Evolutionary conservation across 1,284 basidiomycete species (phyloP), one percentile per base, ranked within the genome.

Genomic region (Peniophora sp.): DNA sequence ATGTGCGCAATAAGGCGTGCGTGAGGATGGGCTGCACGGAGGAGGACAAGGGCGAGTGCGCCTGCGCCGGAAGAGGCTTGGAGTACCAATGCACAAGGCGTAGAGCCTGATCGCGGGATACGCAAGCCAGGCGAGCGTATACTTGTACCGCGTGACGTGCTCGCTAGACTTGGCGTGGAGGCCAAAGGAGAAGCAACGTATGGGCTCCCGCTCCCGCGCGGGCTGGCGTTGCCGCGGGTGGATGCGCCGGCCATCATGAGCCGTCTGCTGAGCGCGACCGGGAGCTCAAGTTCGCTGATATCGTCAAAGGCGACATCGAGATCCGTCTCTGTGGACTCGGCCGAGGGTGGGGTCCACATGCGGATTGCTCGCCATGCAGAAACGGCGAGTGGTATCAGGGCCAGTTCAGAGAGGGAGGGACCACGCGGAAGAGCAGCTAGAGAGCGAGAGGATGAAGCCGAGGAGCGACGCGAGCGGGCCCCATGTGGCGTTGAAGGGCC

Each of bases 11-110:
- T 79, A 2, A 90, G 78, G n/a, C 73, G 69, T 71, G 85, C 84
- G 2, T 45, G 44, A 8, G 44, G 44, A n/a, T 83, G 83, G 8
- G 72, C 69, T 16, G 66, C 65, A 2, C 73, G 74, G 27, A 95
- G 74, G 70, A 89, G 83, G 63, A 92, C 88, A 17, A 81, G 78
- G 1, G 83, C 82, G 58, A 93, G 69, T 2, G 85, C 86, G 2
- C 89, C 86, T 1, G 81, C 69, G 2, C 89, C 90, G 51, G 82
- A 81, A 55, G 92, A 87, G 0, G 86, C 90, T 32, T 83, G 73
- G 49, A 92, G 69, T 45, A 94, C 75, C 17, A 95, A 69, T 2
- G 73, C 85, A 1, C 82, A 41, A n/a, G 39, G 39, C n/a, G 39
- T 9, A 16, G 16, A n/a, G 8, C 20, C 39, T 41, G 16, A 70